Evolutionary conservation across 1,284 basidiomycete species (phyloP), one percentile per base, ranked within the genome.

Genomic region (Puccinia triticina): DNA sequence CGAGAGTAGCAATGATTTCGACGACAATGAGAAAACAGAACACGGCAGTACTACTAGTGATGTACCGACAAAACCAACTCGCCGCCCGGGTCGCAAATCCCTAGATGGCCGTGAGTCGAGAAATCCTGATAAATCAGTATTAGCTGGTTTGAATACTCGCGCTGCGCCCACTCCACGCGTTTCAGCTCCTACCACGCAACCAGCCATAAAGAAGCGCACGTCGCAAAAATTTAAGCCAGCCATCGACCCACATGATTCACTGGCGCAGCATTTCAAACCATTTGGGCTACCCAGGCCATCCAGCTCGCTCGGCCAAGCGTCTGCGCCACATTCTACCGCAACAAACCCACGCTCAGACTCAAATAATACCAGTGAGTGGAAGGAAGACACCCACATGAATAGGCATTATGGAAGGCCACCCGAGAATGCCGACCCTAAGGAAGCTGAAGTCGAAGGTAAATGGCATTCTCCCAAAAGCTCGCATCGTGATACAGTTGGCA

Each of bases 1-100:
- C 59, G 79, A 81, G 21, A 73, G 53, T 37, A 81, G 79, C 29
- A 64, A 74, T 53, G 79, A 81, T 32, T 81, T 53, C 37, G 78
- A 81, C 16, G 69, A 48, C 61, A 71, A 81, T 73, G 67, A 73
- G 12, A 81, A 61, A 43, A 73, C 46, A 29, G 78, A 81, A 73
- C 50, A 73, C 32, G 57, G 55, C 34, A 81, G 78, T 73, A 48
- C 69, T 11, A 40, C 67, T 14, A 81, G 69, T 81, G 78, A 81
- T 8, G 26, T 81, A 40, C 37, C 40, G 34, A 50, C 48, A 40
- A 81, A 61, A 50, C 40, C 50, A 8, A n/a, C 12, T 48, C n/a
- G 18, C n/a, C 61, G 61, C 26, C 32, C 14, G 12, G 18, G 16
- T 37, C 21, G 46, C 32, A 55, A 73, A 55, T 37, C 32, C 8